phyloP scores from a whole-genome alignment of 495 filamentous ascomycete genomes.

The Daldinia grandis region DNA sequence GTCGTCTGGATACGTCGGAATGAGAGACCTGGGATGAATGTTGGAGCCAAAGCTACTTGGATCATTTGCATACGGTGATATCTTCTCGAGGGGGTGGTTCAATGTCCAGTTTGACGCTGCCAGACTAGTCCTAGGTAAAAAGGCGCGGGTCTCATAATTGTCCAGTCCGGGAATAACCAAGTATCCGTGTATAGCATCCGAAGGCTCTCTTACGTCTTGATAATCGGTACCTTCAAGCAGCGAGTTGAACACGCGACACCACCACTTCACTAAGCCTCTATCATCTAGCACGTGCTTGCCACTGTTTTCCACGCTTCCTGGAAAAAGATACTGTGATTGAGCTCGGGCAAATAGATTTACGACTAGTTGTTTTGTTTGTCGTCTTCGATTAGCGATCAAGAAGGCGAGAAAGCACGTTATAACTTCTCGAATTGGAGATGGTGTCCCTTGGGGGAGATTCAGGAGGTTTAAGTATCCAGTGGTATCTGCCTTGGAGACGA shows the following conservation, averaged over 20 bases:
- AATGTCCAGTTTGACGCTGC: conserved; percentile 60
- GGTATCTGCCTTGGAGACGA: conserved; percentile 96
- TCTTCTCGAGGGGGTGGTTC: conserved; percentile 63
- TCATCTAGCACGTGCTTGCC: conserved; percentile 96
- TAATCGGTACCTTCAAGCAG: conserved; percentile 61
- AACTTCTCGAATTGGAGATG: conserved; percentile 77
- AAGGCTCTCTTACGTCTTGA: conserved; percentile 39
- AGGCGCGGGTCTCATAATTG: conserved; percentile 74
- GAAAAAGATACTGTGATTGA: conserved; percentile 94
- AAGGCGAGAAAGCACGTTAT: conserved; percentile 78
- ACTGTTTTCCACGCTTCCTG: conserved; percentile 83
- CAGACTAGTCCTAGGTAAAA: conserved; percentile 53
- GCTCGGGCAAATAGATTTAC: conserved; percentile 92
- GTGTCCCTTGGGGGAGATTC: conserved; percentile 63
- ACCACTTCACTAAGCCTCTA: conserved; percentile 89
- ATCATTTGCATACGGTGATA: conserved; percentile 72
- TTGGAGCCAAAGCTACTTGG: conserved; percentile 47
- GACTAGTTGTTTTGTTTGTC: conserved; percentile 75
- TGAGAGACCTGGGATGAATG: conserved; percentile 81
- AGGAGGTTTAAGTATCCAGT: conserved; percentile 83
- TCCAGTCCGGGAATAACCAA: conserved; percentile 89
- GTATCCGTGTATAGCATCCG: conserved; percentile 69
- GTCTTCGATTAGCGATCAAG: conserved; percentile 70
- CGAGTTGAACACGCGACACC: conserved; percentile 86
- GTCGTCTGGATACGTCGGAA: conserved; percentile 94